Conservation (phyloP, 169 alveolate species). For the Neospora caninum region DNA sequence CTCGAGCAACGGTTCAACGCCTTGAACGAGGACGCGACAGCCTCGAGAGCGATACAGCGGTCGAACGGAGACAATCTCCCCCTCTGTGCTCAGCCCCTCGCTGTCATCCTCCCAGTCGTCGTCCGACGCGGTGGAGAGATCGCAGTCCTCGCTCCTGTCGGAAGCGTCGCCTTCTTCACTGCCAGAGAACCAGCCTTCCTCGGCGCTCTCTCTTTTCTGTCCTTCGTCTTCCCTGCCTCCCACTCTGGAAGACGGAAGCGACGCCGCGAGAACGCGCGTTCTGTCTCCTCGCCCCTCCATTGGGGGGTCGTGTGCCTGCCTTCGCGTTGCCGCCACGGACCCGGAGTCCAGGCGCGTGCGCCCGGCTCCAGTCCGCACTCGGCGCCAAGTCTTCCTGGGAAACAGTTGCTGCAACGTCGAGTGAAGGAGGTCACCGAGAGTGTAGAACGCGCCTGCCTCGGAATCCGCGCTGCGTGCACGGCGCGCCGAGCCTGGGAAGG, state of each 20-base stretch:
- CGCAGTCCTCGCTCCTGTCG: neutral
- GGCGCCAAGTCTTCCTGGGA: conserved; percentile 31
- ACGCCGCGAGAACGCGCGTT: too few species aligned
- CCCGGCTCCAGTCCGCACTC: neutral
- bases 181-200: neutral
- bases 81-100: neutral
- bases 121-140: neutral
- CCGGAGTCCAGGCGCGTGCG: neutral
- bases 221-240: neutral
- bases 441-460: conserved; percentile 25
- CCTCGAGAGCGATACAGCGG: conserved; percentile 16
- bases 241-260: too few species aligned
- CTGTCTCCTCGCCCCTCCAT: too few species aligned
- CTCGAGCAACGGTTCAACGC: conserved; percentile 57
- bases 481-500: too few species aligned
- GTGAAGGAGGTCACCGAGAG: conserved; percentile 66
- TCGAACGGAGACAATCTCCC: conserved; percentile 7
- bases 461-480: neutral
- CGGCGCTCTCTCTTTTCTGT: neutral
- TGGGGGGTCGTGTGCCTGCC: neutral
- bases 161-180: neutral
- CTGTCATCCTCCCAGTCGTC: neutral
- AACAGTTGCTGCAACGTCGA: conserved; percentile 56
- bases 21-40: conserved; percentile 62
- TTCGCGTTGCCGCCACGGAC: neutral